Conservation (phyloP, 1,139 yeast genomes). For the Hyphopichia fennica region DNA sequence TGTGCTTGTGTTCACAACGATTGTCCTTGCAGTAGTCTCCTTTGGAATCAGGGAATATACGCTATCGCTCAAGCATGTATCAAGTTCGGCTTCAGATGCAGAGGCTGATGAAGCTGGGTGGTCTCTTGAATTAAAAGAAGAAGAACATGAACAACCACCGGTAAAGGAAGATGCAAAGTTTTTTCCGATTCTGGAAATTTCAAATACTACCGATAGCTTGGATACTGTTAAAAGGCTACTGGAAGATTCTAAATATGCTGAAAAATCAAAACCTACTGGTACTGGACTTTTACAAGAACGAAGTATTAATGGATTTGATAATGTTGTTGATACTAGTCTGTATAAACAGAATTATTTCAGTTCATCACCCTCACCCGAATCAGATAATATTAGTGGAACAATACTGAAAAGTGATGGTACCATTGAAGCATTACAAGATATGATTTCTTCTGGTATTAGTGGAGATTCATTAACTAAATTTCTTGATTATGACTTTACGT, state of each 20-base stretch:
- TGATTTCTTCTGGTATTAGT: slow-evolving; percentile 12
- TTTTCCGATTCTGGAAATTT: not conserved
- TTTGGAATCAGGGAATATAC: slow-evolving; percentile 30
- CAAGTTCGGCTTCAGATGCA: slow-evolving; percentile 6
- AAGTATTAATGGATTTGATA: not conserved
- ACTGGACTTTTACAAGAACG: slow-evolving; percentile 8
- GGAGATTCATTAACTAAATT: slow-evolving; percentile 16
- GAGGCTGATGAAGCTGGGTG: not conserved
- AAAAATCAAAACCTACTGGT: slow-evolving; percentile 8
- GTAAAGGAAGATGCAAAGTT: not conserved
- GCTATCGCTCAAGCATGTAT: slow-evolving; percentile 14
- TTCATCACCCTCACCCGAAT: slow-evolving; percentile 1
- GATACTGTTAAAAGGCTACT: not conserved
- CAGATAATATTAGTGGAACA: not conserved
- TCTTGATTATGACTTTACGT: slow-evolving; percentile 6
- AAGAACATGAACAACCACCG: slow-evolving; percentile 5
- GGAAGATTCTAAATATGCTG: not conserved
- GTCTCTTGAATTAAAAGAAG: not conserved
- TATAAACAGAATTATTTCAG: not conserved
- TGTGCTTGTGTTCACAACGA: slow-evolving; percentile 20
- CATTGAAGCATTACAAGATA: slow-evolving; percentile 5
- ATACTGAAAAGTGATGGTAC: not conserved
- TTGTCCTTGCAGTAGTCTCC: slow-evolving; percentile 20
- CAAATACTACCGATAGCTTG: not conserved
- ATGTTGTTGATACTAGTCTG: not conserved